These are phyloP conservation scores for Lasiosphaeriaceae sp. DNA, from an alignment of 495 filamentous ascomycete species.

Conservation along the genomic window DNA sequence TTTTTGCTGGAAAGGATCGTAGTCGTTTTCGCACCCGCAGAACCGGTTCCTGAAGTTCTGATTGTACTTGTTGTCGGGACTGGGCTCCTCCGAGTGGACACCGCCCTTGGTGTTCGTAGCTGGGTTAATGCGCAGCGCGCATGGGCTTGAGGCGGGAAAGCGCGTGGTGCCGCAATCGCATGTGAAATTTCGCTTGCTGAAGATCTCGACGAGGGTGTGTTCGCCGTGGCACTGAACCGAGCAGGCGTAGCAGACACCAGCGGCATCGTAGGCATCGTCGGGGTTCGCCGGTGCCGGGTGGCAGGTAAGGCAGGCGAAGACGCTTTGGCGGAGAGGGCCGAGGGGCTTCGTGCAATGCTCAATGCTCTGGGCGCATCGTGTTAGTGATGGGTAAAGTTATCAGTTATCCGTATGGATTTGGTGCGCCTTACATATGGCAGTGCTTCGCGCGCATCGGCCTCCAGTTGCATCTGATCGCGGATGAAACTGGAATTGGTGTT, in stretches of 20 bases:
- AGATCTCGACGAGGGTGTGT: constrained; percentile 92
- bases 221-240: constrained; percentile 96
- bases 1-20: constrained; percentile 79
- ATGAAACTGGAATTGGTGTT: constrained; percentile 61
- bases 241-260: constrained; percentile 93
- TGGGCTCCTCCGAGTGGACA: constrained; percentile 69
- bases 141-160: constrained; percentile 63
- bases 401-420: not conserved
- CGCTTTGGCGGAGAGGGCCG: constrained; percentile 76
- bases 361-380: constrained; percentile 60
- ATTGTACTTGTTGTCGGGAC: constrained; percentile 79
- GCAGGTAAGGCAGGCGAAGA: constrained; percentile 92
- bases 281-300: constrained; percentile 67
- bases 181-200: constrained; percentile 89
- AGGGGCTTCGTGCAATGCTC: constrained; percentile 86
- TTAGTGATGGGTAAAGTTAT: not conserved
- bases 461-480: constrained; percentile 80
- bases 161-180: constrained; percentile 95
- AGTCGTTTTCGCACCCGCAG: constrained; percentile 83
- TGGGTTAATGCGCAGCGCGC: constrained; percentile 71
- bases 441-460: constrained; percentile 89
- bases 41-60: constrained; percentile 92
- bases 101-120: constrained; percentile 69
- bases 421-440: constrained; percentile 70
- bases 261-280: constrained; percentile 63